These are phyloP conservation scores for Alternaria sp. DNA, from an alignment of 2,329 filamentous ascomycete genomes.

Conservation along the genomic window DNA sequence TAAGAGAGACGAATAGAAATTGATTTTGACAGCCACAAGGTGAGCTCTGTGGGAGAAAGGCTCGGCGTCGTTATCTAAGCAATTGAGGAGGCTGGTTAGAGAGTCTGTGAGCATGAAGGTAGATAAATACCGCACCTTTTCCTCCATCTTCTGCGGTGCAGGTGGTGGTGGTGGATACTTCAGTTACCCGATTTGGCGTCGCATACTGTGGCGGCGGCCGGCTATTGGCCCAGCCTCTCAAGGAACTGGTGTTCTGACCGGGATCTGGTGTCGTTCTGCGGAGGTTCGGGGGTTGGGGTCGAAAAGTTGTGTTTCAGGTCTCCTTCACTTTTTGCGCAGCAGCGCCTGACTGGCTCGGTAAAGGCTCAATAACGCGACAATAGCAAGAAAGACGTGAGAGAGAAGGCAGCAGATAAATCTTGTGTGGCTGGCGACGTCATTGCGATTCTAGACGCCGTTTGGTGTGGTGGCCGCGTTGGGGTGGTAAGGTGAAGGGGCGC, in stretches of 20 bases:
- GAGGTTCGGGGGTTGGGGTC: neutral
- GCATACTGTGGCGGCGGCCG: neutral
- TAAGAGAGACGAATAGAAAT: neutral
- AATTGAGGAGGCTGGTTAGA: neutral
- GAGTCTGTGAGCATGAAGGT: neutral
- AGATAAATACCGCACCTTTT: neutral
- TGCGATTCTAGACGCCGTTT: neutral
- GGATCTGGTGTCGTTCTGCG: neutral
- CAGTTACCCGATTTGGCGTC: neutral
- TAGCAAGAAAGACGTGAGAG: neutral
- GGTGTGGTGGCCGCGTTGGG: too few species aligned
- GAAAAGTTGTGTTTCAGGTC: neutral
- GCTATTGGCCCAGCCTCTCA: constrained; percentile 2
- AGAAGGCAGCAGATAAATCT: neutral
- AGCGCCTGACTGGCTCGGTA: neutral
- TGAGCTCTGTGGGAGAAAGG: neutral
- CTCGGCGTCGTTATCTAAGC: constrained; percentile 6
- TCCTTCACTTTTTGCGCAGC: constrained; percentile 3
- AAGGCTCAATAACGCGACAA: neutral
- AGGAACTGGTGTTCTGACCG: neutral
- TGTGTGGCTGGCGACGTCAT: neutral
- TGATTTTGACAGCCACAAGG: neutral
- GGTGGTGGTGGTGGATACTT: neutral
- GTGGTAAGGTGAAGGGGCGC: constrained; percentile 1
- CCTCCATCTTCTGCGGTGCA: neutral